These are phyloP conservation scores for Metarhizium anisopliae DNA, from an alignment of 2,329 filamentous ascomycete genomes.

Conservation along the genomic window DNA sequence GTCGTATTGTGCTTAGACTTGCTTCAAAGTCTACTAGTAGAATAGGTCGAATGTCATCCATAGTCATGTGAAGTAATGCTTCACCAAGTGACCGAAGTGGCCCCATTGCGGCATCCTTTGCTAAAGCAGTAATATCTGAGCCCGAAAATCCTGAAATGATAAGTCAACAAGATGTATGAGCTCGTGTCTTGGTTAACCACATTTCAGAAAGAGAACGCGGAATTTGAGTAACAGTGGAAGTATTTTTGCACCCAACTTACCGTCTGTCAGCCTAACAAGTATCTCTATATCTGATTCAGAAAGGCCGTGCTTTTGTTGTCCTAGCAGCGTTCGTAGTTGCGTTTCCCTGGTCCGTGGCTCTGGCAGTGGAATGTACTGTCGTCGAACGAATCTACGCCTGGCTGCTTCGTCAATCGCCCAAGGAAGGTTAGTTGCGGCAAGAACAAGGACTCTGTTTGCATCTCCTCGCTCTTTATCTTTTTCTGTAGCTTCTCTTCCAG, in stretches of 20 bases:
- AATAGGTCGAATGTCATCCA: constrained; percentile 90
- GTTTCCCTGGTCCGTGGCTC: constrained; percentile 71
- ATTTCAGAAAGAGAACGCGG: not conserved
- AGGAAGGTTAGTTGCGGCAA: constrained; percentile 90
- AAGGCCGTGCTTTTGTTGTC: constrained; percentile 80
- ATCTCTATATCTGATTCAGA: constrained; percentile 60
- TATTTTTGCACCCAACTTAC: constrained; percentile 37
- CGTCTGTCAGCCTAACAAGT: constrained; percentile 75
- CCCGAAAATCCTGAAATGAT: constrained; percentile 73
- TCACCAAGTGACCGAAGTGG: constrained; percentile 85
- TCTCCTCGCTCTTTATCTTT: constrained; percentile 67
- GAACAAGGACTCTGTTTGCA: constrained; percentile 78
- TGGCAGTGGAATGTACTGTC: constrained; percentile 92
- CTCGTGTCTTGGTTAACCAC: not conserved
- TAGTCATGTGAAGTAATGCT: constrained; percentile 78
- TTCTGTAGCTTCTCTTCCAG: constrained; percentile 63
- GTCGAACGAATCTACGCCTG: constrained; percentile 76
- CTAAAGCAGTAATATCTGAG: constrained; percentile 90
- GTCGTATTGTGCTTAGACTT: constrained; percentile 76
- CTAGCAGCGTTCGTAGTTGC: constrained; percentile 71
- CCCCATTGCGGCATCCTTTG: constrained; percentile 97
- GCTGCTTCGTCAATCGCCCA: constrained; percentile 98
- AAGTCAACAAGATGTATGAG: constrained; percentile 4
- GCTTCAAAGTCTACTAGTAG: constrained; percentile 73
- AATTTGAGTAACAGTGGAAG: not conserved